Evolutionary conservation across 345 rosid species (phyloP), one percentile per base, ranked within the genome.

Genomic region (Boechera divaricarpa): DNA sequence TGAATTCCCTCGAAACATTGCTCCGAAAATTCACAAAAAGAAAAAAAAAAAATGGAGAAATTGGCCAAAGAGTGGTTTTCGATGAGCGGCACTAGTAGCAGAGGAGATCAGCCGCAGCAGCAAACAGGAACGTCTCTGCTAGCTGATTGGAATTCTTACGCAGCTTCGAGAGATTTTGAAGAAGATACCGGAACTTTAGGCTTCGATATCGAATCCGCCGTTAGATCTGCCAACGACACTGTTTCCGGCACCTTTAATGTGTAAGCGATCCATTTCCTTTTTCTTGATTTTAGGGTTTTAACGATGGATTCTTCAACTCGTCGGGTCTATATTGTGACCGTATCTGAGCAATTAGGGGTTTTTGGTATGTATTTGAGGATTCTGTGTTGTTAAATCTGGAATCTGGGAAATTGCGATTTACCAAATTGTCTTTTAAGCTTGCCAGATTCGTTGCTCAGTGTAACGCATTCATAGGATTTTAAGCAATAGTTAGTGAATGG

Each of bases 181-280:
- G 65, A 60, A 60, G 65, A 60, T 18, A 18, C 65, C 47, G 65
- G 47, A 60, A 1, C 10, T 21, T 38, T 60, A 18, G 44, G 64
- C 4, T 60, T 60, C 31, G 47, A 60, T 38, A 60, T 60, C 47
- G 65, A 60, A 60, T 60, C 65, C 47, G 65, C 65, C 47, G 65
- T 60, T 38, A 60, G 65, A 60, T 60, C 65, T 60, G 65, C 65
- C 47, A 60, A 60, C 31, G 31, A 36, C 47, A 60, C 65, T 60
- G 65, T 60, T 10, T 60, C 65, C 47, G 47, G 65, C 47, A 60
- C 65, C 65, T 60, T 60, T 5, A 60, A 60, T 60, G 65, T 60
- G 65, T 60, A 60, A 18, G 1, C 65, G 0, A 36, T 18, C n/a
- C 10, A 1, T 60, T 4, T 60, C 47, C 38, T 31, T 38, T 2